Evolutionary conservation across 768 basidiomycete species (phyloP).

Genomic region (Chalciporus piperatus): DNA sequence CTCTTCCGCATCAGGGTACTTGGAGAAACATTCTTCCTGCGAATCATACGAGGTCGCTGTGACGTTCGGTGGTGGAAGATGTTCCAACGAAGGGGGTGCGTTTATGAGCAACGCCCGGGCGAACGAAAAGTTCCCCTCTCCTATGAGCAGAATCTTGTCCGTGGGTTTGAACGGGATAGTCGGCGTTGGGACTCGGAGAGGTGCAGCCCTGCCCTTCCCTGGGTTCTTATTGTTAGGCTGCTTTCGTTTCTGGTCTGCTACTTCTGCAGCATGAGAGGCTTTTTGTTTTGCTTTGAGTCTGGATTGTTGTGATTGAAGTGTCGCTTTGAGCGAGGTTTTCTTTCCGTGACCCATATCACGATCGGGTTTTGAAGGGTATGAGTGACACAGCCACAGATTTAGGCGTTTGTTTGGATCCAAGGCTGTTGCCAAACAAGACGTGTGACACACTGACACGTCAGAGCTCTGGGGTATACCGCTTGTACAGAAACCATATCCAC

Average conservation of each 20-base stretch:
- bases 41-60: slow-evolving; percentile 86
- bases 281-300: slow-evolving; percentile 63
- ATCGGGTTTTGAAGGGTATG: no score
- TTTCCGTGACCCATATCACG: slow-evolving; percentile 44
- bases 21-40: slow-evolving; percentile 69
- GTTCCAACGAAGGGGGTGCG: slow-evolving; percentile 43
- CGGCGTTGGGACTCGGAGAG: slow-evolving; percentile 34
- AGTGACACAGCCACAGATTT: no score
- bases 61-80: slow-evolving; percentile 63
- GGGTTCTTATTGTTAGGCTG: slow-evolving; percentile 16
- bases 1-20: slow-evolving; percentile 72
- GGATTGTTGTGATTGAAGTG: slow-evolving; percentile 67
- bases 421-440: slow-evolving; percentile 26
- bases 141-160: slow-evolving; percentile 74
- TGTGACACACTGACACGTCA: slow-evolving; percentile 18
- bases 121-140: slow-evolving; percentile 96
- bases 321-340: slow-evolving; percentile 57
- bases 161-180: slow-evolving; percentile 65
- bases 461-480: not conserved
- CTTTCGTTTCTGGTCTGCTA: slow-evolving; percentile 43
- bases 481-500: slow-evolving; percentile 4
- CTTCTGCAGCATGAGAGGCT: slow-evolving; percentile 46
- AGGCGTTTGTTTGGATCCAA: slow-evolving; percentile 30
- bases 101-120: slow-evolving; percentile 64
- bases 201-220: slow-evolving; percentile 36